These are phyloP conservation scores for Brettanomyces bruxellensis DNA, from an alignment of 805 yeast genomes.

Conservation along the genomic window DNA sequence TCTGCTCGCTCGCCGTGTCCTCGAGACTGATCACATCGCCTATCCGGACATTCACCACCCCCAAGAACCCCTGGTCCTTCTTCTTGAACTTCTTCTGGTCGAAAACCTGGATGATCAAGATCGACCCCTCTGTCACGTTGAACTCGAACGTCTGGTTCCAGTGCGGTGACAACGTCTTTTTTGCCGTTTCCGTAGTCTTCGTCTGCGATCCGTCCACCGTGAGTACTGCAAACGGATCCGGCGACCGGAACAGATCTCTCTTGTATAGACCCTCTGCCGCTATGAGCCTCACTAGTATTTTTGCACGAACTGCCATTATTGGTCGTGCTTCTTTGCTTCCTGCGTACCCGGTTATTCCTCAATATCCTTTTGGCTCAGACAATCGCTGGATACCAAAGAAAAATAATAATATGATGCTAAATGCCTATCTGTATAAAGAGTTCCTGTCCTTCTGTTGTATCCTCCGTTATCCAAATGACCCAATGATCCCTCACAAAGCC, in stretches of 20 bases:
- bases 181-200: constrained; percentile 86
- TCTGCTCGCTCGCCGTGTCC: constrained; percentile 51
- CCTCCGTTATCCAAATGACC: no score
- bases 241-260: constrained; percentile 90
- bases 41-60: constrained; percentile 86
- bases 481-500: no score
- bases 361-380: no score
- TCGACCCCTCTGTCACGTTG: constrained; percentile 67
- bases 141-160: constrained; percentile 93
- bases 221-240: constrained; percentile 96
- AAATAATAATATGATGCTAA: no score
- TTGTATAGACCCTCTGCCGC: constrained; percentile 96
- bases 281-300: constrained; percentile 63
- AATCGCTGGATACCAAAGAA: no score
- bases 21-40: constrained; percentile 78
- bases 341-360: no score
- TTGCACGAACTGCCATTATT: constrained; percentile 13
- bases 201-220: constrained; percentile 98
- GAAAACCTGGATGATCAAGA: constrained; percentile 86
- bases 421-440: no score
- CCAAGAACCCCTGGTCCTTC: constrained; percentile 97
- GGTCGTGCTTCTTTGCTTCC: no score
- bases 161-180: constrained; percentile 90
- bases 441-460: no score
- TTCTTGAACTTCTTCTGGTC: constrained; percentile 96